Evolutionary conservation across 768 basidiomycete genomes (phyloP).

Genomic region (Mycena crocata): DNA sequence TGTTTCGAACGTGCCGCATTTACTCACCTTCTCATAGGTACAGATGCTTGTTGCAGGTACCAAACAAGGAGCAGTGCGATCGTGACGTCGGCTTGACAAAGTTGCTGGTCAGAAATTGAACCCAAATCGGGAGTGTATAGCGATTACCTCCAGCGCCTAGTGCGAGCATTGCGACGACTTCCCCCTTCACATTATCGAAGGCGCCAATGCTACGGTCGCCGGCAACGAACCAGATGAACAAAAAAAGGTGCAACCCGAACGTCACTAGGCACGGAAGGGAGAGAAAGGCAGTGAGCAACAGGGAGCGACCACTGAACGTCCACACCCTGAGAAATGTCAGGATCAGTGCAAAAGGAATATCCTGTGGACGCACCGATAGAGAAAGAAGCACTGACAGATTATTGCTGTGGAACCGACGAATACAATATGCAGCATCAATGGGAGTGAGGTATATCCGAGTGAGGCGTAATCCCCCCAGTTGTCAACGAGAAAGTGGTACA

Average conservation of each 20-base stretch:
- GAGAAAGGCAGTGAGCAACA: constrained; percentile 9
- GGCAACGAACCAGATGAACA: not conserved
- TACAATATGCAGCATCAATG: constrained; percentile 28
- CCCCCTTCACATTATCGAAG: not conserved
- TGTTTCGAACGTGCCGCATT: constrained; percentile 6
- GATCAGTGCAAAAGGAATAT: not conserved
- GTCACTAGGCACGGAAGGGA: constrained; percentile 13
- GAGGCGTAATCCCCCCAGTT: constrained; percentile 29
- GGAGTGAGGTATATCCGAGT: constrained; percentile 15
- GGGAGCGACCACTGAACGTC: constrained; percentile 26
- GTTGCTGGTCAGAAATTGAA: not conserved
- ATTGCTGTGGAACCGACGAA: constrained; percentile 28
- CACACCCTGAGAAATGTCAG: constrained; percentile 23
- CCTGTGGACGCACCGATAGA: constrained; percentile 22
- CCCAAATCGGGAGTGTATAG: not conserved
- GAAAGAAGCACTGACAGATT: constrained; percentile 32
- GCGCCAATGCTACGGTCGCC: not conserved
- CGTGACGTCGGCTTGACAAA: constrained; percentile 21
- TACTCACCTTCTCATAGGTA: too few species aligned
- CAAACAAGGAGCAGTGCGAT: constrained; percentile 28
- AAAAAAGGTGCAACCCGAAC: constrained; percentile 13
- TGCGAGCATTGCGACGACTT: constrained; percentile 14
- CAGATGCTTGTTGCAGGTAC: constrained; percentile 29
- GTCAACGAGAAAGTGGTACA: constrained; percentile 36
- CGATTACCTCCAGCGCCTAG: constrained; percentile 15